Evolutionary conservation across 129 eudicot species (phyloP).

Genomic region (Artemisia annua): DNA sequence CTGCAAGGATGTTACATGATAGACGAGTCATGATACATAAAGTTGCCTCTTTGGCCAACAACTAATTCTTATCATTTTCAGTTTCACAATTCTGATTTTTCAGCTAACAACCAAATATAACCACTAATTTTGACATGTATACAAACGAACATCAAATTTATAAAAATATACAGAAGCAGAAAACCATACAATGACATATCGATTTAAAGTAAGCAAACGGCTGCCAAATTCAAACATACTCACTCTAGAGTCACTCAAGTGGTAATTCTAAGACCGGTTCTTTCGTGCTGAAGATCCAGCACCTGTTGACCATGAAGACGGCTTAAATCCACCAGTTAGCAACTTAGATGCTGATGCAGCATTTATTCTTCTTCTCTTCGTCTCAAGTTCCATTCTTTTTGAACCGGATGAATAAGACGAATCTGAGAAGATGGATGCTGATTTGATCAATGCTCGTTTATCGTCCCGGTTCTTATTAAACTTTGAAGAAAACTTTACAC

Average conservation of each 20-base stretch:
- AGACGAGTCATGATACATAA: no score
- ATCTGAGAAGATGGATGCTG: conserved; percentile 60
- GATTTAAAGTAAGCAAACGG: conserved; percentile 5
- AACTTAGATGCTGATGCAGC: conserved; percentile 71
- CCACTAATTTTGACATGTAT: background rate
- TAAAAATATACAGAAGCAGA: conserved; percentile 19
- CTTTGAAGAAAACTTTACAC: conserved; percentile 61
- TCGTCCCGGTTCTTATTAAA: conserved; percentile 61
- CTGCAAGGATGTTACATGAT: no score
- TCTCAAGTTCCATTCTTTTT: conserved; percentile 60
- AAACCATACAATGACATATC: conserved; percentile 20
- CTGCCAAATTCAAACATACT: conserved; percentile 4
- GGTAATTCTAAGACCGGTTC: conserved; percentile 29
- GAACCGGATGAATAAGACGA: conserved; percentile 37
- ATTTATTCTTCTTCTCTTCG: conserved; percentile 75
- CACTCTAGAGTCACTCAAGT: background rate
- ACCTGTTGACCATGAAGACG: conserved; percentile 64
- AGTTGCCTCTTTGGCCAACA: no score
- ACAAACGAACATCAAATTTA: conserved; percentile 5
- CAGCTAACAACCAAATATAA: background rate
- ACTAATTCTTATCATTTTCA: background rate
- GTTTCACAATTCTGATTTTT: background rate
- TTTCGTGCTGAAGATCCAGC: conserved; percentile 38
- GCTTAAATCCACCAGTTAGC: conserved; percentile 69
- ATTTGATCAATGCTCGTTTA: conserved; percentile 64